Percentiles rank a stretch among this genome's conserved stretches.
phyloP scores from a whole-genome alignment of 129 eudicot genomes.

The Dittrichia graveolens region DNA sequence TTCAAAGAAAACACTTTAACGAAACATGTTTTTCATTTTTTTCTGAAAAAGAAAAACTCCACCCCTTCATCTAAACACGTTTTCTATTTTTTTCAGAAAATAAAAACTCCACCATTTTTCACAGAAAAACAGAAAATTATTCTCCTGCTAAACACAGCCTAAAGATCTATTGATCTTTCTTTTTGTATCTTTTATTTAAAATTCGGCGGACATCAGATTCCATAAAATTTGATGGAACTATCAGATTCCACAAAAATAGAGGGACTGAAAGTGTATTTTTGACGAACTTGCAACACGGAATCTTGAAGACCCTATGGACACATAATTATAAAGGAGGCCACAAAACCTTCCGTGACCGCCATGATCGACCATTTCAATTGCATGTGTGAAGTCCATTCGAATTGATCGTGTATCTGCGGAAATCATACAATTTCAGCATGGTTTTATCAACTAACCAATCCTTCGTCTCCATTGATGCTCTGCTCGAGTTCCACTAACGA shows the following conservation, averaged over 20 bases:
- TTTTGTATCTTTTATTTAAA: too few relatives aligned
- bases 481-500: conserved; percentile 8
- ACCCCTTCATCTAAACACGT: too few relatives aligned
- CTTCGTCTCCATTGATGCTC: conserved; percentile 32
- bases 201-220: too few relatives aligned
- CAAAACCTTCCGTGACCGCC: conserved; percentile 26
- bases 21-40: too few relatives aligned
- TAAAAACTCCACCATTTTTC: too few relatives aligned
- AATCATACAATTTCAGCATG: conserved; percentile 8
- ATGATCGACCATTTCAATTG: conserved; percentile 17
- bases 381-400: conserved; percentile 20
- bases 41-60: too few relatives aligned
- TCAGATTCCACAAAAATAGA: conserved; percentile 8
- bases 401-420: conserved; percentile 4
- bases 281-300: neutral
- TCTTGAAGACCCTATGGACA: neutral
- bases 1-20: too few relatives aligned
- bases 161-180: too few relatives aligned
- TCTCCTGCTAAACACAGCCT: too few relatives aligned
- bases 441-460: conserved; percentile 2
- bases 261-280: conserved; percentile 17
- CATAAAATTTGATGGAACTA: too few relatives aligned
- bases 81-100: too few relatives aligned
- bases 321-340: conserved; percentile 8
- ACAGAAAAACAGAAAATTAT: too few relatives aligned